phyloP scores from a whole-genome alignment of 2,329 filamentous ascomycete genomes.

The Chaetomium strumarium region DNA sequence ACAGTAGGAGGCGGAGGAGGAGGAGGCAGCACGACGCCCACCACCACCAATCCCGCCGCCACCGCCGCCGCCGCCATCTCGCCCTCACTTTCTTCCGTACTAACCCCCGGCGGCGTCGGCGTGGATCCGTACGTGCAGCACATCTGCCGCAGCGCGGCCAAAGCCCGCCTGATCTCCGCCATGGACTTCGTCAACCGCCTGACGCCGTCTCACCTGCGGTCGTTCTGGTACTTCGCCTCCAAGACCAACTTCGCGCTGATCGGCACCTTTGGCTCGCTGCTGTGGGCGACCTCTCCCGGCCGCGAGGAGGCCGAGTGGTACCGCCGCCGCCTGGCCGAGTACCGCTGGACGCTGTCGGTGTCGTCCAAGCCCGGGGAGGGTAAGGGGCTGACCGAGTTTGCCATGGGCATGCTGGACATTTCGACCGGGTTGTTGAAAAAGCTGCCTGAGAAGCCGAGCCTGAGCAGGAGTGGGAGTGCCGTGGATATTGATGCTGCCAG shows the following conservation, averaged over 20 bases:
- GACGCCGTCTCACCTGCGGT: slow-evolving; percentile 75
- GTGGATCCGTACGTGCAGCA: slow-evolving; percentile 79
- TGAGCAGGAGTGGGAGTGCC: slow-evolving; percentile 50
- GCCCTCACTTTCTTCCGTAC: neutral
- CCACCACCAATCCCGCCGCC: slow-evolving; percentile 15
- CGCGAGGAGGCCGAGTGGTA: slow-evolving; percentile 92
- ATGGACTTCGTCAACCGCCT: slow-evolving; percentile 97
- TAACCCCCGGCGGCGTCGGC: slow-evolving; percentile 24
- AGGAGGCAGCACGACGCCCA: neutral
- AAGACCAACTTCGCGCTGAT: slow-evolving; percentile 92
- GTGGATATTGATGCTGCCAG: slow-evolving; percentile 40
- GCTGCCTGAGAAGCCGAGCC: slow-evolving; percentile 63
- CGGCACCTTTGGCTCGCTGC: slow-evolving; percentile 82
- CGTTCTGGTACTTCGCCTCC: slow-evolving; percentile 88
- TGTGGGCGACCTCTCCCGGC: slow-evolving; percentile 84
- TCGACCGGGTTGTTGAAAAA: slow-evolving; percentile 63
- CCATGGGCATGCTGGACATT: slow-evolving; percentile 72
- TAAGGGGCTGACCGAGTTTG: slow-evolving; percentile 57
- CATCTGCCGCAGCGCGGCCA: slow-evolving; percentile 89
- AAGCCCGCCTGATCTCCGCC: slow-evolving; percentile 86
- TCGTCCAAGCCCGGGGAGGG: slow-evolving; percentile 65
- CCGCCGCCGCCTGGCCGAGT: slow-evolving; percentile 75
- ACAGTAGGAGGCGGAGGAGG: too few relatives aligned
- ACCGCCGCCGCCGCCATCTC: slow-evolving; percentile 15
- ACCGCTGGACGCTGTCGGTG: slow-evolving; percentile 88